Evolutionary conservation across 208 protist species (phyloP).

Genomic region (Leishmania major): DNA sequence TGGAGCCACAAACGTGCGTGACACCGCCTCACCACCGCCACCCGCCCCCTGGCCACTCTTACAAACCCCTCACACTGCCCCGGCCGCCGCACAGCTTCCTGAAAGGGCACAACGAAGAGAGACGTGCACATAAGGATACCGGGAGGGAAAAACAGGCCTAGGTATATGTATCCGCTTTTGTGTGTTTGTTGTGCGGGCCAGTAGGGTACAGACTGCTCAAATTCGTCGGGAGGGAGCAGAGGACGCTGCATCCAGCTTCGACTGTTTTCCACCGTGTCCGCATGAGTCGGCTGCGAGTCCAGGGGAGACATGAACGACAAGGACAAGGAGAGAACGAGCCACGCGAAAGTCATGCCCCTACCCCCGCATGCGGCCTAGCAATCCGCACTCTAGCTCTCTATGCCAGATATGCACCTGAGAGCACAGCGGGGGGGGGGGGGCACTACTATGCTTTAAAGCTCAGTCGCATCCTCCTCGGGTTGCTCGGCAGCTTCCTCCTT

Average conservation of each 20-base stretch:
- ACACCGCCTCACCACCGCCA: too few species aligned
- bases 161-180: background rate
- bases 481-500: too few species aligned
- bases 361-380: background rate
- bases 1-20: too few species aligned
- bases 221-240: background rate
- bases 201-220: background rate
- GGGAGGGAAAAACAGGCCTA: background rate
- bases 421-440: background rate
- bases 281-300: background rate
- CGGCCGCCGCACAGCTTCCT: background rate
- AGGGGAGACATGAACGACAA: background rate
- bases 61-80: background rate
- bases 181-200: background rate
- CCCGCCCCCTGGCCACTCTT: background rate
- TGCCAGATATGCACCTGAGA: background rate
- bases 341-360: background rate
- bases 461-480: background rate
- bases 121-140: background rate
- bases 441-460: background rate
- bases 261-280: too few species aligned
- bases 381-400: background rate
- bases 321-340: background rate
- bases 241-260: background rate
- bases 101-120: background rate